Conservation (phyloP, 1,284 basidiomycete species). For the Apiotrichum mycotoxinovorans region DNA sequence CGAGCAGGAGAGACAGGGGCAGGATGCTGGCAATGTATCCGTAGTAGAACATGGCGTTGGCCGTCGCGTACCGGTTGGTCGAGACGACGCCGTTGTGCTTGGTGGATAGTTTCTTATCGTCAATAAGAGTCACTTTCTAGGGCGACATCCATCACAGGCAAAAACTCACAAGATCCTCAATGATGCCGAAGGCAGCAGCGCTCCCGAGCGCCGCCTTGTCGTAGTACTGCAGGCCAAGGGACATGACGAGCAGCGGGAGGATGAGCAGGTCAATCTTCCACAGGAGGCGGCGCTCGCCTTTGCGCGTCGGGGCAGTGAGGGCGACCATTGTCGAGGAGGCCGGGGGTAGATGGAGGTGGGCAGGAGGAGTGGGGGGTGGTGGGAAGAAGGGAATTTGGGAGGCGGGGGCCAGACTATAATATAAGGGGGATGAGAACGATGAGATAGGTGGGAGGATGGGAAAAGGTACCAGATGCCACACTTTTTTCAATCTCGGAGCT, state of each 20-base stretch:
- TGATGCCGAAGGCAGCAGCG: slow-evolving; percentile 54
- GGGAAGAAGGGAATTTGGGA: too few species aligned
- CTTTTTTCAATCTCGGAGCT: too few species aligned
- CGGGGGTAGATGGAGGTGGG: too few species aligned
- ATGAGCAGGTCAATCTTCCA: slow-evolving; percentile 43
- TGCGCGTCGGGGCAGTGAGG: not conserved
- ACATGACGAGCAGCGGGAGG: slow-evolving; percentile 52
- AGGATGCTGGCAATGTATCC: slow-evolving; percentile 52
- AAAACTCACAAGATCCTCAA: slow-evolving; percentile 47
- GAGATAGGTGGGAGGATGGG: too few species aligned
- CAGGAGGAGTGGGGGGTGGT: too few species aligned
- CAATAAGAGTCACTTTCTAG: not conserved
- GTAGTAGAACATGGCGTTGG: slow-evolving; percentile 53
- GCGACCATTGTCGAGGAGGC: not conserved
- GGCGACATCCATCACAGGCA: too few species aligned
- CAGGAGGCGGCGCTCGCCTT: slow-evolving; percentile 25
- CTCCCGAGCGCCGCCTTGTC: slow-evolving; percentile 55
- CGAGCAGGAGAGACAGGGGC: slow-evolving; percentile 52
- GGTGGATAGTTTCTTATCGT: slow-evolving; percentile 31
- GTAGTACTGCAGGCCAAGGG: slow-evolving; percentile 53
- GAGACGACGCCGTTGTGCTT: slow-evolving; percentile 40
- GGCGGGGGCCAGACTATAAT: too few species aligned
- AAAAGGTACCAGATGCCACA: too few species aligned
- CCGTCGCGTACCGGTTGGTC: slow-evolving; percentile 47
- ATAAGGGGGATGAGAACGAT: too few species aligned